Evolutionary conservation across 805 yeast species (phyloP), one percentile per base, ranked within the genome.

Genomic region (Debaryomyces tyrocola): DNA sequence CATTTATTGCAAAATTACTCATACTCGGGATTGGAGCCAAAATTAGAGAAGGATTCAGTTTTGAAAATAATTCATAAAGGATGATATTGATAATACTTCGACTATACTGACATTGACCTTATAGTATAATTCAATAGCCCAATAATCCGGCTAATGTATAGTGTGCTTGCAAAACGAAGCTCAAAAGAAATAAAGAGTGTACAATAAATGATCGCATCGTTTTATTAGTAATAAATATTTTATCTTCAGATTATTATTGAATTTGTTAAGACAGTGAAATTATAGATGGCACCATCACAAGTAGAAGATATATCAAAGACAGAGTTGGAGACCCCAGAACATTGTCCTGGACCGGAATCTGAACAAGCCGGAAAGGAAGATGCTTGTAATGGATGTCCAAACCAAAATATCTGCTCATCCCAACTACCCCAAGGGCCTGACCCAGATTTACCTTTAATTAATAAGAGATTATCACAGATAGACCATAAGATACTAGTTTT

Each of bases 311-410:
- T 50, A 21, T 34, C 41, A 4, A 44, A 45, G 8, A 46, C 54
- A 11, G 53, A 55, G 42, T 46, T 70, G 20, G 54, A 74, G 45
- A 88, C 84, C 0, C 98, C 99, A 0, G 97, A 90, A 61, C 98
- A 94, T 66, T 94, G 99, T 70, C 99, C 99, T 0, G 99, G 99
- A 1, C 96, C 98, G 1, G 97, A 92, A 61, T 85, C 96, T 2
- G 97, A 90, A 55, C 67, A 70, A 44, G 99, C 99, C 2, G 99
- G 99, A 6, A 82, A 86, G 57, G 91, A 89, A 2, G 96, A 89
- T 60, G 96, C 98, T 10, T 94, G 99, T 62, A 78, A 72, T 7
- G 97, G 97, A 9, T 94, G 99, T 70, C 95, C 97, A 12, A 94
- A 94, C 67, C 90, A 94, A 66, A 82, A 77, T 38, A 87, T 92